These are phyloP conservation scores for Myxozyma neotropica DNA, from an alignment of 805 yeast species.

Conservation along the genomic window DNA sequence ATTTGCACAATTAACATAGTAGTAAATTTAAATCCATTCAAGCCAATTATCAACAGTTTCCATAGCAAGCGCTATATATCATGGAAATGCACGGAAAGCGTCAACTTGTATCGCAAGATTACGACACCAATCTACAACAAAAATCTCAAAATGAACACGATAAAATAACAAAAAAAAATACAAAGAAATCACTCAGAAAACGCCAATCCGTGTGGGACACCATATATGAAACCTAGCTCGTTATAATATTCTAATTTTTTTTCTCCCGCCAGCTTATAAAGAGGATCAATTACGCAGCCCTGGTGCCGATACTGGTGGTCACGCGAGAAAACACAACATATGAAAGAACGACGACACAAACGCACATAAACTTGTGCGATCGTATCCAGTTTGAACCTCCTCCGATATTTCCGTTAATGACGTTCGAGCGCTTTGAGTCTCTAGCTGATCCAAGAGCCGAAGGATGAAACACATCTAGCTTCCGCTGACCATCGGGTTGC, in stretches of 20 bases:
- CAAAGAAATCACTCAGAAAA: too few relatives aligned
- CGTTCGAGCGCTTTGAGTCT: background rate
- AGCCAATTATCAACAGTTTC: too few relatives aligned
- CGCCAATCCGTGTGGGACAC: too few relatives aligned
- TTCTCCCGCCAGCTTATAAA: background rate
- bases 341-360: constrained; percentile 6
- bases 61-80: too few relatives aligned
- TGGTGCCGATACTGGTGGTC: background rate
- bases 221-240: too few relatives aligned
- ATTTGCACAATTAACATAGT: too few relatives aligned
- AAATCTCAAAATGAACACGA: too few relatives aligned
- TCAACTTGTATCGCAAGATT: too few relatives aligned
- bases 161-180: too few relatives aligned
- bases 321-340: constrained; percentile 14
- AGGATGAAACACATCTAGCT: constrained; percentile 9
- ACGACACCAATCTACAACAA: too few relatives aligned
- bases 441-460: constrained; percentile 8
- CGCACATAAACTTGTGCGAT: constrained; percentile 22
- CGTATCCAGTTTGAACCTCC: constrained; percentile 14
- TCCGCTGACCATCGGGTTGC: background rate
- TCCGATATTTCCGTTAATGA: background rate
- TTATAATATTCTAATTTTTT: background rate
- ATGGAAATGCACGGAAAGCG: too few relatives aligned
- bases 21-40: too few relatives aligned
- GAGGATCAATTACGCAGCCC: background rate